A percentile compares a stretch with the other conserved stretches of the same genome.
Conservation (phyloP, 306 rosid species). For the Biancaea sappan region DNA sequence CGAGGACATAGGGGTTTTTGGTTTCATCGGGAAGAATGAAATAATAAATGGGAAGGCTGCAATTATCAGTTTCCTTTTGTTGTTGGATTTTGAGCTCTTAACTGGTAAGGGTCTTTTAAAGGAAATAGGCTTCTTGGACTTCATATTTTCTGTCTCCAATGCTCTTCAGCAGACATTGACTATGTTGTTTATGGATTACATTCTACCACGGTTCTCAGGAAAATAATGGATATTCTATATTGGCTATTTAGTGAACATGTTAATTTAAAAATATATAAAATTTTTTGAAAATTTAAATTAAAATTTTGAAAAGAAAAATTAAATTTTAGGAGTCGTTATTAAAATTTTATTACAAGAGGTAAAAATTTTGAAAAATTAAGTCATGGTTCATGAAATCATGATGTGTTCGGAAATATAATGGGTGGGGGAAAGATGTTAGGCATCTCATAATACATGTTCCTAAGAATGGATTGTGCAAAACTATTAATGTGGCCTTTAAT, state of each 20-base stretch:
- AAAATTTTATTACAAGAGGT: too few relatives aligned
- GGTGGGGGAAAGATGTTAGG: too few relatives aligned
- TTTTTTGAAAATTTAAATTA: too few relatives aligned
- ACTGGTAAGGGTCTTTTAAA: slow-evolving; percentile 92
- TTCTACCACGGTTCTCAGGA: slow-evolving; percentile 15
- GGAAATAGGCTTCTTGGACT: slow-evolving; percentile 98
- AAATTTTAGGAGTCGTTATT: too few relatives aligned
- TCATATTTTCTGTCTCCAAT: slow-evolving; percentile 65
- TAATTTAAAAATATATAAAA: too few relatives aligned
- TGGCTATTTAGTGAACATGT: not conserved
- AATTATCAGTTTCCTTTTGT: slow-evolving; percentile 73
- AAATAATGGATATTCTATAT: not conserved
- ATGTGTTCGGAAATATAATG: too few relatives aligned
- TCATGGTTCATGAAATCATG: too few relatives aligned
- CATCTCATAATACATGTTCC: too few relatives aligned
- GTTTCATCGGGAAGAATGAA: slow-evolving; percentile 76
- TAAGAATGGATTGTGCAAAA: too few relatives aligned
- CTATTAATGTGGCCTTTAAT: too few relatives aligned
- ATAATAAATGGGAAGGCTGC: slow-evolving; percentile 93
- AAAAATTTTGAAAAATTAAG: too few relatives aligned
- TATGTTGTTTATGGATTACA: not conserved
- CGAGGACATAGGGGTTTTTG: slow-evolving; percentile 67
- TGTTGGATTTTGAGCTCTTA: slow-evolving; percentile 92
- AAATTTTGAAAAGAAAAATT: too few relatives aligned
- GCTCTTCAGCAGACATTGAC: slow-evolving; percentile 53